These are phyloP conservation scores for Jamesozyma lodderae DNA, from an alignment of 805 yeast genomes.

Conservation along the genomic window DNA sequence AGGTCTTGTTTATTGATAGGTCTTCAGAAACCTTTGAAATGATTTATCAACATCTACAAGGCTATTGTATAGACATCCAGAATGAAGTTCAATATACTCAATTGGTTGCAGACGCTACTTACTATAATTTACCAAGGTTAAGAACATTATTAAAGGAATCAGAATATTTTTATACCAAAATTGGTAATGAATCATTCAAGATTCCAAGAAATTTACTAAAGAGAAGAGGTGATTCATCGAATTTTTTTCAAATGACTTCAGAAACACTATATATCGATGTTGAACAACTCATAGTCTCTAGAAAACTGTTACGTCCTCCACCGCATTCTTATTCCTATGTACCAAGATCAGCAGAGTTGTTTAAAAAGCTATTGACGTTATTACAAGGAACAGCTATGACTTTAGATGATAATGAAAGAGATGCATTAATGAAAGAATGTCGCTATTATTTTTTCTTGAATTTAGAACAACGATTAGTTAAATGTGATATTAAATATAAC, in stretches of 20 bases:
- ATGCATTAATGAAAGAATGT: conserved; percentile 56
- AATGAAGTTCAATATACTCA: conserved; percentile 54
- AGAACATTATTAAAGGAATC: conserved; percentile 40
- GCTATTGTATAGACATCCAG: conserved; percentile 57
- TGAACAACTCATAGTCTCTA: conserved; percentile 31
- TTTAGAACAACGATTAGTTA: conserved; percentile 61
- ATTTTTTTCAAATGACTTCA: conserved; percentile 60
- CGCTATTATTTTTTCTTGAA: conserved; percentile 67
- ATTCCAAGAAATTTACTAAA: conserved; percentile 48
- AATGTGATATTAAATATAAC: conserved; percentile 41
- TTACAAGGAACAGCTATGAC: conserved; percentile 46
- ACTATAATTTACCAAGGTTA: conserved; percentile 56
- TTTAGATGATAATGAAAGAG: conserved; percentile 49
- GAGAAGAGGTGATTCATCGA: conserved; percentile 63
- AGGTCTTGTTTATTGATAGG: conserved; percentile 59
- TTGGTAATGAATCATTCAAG: conserved; percentile 54
- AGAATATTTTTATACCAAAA: conserved; percentile 43
- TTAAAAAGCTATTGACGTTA: conserved; percentile 44
- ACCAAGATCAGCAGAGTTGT: conserved; percentile 45
- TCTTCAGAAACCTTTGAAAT: conserved; percentile 58
- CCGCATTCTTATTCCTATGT: conserved; percentile 49
- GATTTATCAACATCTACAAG: conserved; percentile 69
- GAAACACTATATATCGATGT: conserved; percentile 45
- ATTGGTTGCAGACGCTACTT: conserved; percentile 60
- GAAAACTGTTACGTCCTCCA: conserved; percentile 63